phyloP scores from a whole-genome alignment of 129 eudicot genomes.

The Heracleum sosnowskyi region DNA sequence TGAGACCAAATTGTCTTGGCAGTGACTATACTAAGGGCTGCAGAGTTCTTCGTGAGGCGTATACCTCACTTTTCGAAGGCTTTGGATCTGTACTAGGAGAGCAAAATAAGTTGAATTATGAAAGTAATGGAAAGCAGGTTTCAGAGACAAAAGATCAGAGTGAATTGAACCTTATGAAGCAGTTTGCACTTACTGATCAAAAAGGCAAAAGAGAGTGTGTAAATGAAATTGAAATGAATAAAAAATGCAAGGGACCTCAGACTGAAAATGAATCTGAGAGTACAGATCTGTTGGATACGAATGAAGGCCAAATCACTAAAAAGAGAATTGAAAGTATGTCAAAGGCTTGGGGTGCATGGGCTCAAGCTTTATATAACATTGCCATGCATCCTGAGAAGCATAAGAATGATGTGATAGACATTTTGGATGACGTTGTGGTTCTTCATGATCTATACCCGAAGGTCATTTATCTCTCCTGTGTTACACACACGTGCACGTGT shows the following conservation, averaged over 20 bases:
- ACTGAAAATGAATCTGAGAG: constrained; percentile 25
- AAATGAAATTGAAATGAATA: constrained; percentile 33
- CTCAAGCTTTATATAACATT: constrained; percentile 70
- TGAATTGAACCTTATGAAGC: constrained; percentile 8
- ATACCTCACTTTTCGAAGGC: constrained; percentile 77
- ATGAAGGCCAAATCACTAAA: constrained; percentile 16
- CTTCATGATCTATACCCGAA: constrained; percentile 75
- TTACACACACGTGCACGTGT: neutral
- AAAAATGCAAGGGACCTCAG: constrained; percentile 41
- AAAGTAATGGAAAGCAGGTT: constrained; percentile 2
- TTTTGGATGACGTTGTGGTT: constrained; percentile 64
- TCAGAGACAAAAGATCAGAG: constrained; percentile 12
- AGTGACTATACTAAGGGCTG: constrained; percentile 66
- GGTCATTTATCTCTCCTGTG: constrained; percentile 29
- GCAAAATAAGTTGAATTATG: constrained; percentile 17
- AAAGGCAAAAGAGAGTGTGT: constrained; percentile 47
- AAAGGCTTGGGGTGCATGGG: constrained; percentile 82
- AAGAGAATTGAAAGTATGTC: constrained; percentile 13
- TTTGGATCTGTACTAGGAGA: constrained; percentile 49
- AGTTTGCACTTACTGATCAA: constrained; percentile 27
- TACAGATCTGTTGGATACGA: constrained; percentile 11
- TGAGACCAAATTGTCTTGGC: constrained; percentile 78
- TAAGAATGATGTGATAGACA: constrained; percentile 42
- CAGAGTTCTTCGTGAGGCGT: constrained; percentile 71
- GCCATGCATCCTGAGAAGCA: constrained; percentile 74